Conservation (phyloP, 2,329 filamentous ascomycete genomes). For the Diaporthe citriasiana region DNA sequence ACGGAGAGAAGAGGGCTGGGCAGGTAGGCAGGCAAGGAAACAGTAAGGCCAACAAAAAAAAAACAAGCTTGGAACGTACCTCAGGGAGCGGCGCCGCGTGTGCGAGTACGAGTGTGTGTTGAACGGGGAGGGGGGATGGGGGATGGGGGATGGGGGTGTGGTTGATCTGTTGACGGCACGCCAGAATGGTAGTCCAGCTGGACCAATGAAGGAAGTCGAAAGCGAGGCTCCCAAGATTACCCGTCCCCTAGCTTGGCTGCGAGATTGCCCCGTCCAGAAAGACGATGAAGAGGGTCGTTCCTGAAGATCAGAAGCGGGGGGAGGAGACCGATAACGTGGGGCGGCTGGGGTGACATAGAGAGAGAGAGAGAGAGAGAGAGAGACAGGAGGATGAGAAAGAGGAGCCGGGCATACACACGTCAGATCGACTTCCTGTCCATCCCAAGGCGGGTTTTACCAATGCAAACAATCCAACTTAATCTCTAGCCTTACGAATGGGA, state of each 20-base stretch:
- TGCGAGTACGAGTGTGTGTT: constrained; percentile 8
- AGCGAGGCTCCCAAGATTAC: constrained; percentile 19
- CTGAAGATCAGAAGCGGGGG: constrained; percentile 35
- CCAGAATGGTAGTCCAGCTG: neutral
- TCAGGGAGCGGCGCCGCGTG: constrained; percentile 17
- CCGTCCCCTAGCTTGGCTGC: constrained; percentile 8
- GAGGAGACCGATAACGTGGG: constrained; percentile 28
- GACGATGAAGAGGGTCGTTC: constrained; percentile 39
- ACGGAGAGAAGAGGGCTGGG: neutral
- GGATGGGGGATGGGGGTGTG: neutral
- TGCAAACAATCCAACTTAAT: constrained; percentile 33
- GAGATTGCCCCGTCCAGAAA: constrained; percentile 16
- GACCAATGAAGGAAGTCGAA: constrained; percentile 35
- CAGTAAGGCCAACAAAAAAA: neutral
- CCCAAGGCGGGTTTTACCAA: neutral
- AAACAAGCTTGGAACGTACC: constrained; percentile 23
- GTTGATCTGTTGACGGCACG: constrained; percentile 34
- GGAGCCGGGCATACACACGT: constrained; percentile 6
- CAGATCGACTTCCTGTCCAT: constrained; percentile 13
- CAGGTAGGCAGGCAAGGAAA: neutral
- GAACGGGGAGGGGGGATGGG: neutral
- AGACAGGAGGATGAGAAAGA: neutral
- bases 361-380: too few species aligned
- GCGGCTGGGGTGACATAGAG: constrained; percentile 8
- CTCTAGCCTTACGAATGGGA: constrained; percentile 28